Evolutionary conservation across 768 basidiomycete genomes (phyloP), one percentile per base, ranked within the genome.

Genomic region (Porpolomopsis calyptriformis): DNA sequence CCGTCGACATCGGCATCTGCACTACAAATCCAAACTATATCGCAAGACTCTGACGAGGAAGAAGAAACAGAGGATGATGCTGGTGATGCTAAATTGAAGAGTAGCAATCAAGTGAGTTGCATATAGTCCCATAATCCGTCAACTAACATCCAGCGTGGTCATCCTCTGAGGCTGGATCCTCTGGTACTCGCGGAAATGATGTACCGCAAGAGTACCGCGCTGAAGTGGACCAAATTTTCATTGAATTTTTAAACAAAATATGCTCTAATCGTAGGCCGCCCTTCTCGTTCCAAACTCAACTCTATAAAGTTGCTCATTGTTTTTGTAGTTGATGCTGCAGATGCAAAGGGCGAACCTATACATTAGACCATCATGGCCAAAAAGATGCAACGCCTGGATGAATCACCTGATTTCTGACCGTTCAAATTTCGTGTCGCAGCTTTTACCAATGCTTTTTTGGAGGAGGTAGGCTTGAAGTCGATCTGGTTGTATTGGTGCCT

Each of bases 391-490:
- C 82, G 90, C 44, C 71, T 98, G 46, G 93, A 96, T 60, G 94
- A 97, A 67, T 92, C 89, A 29, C 80, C 83, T 35, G 94, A 98
- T 64, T 99, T 94, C 65, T 78, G 94, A 22, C 94, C 94, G 40
- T 98, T 99, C 79, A 97, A 97, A 65, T 99, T 99, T 68, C 80
- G 94, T 48, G 98, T 99, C 53, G 89, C 91, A 59, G 94, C 94
- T 1, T 99, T 99, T 65, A 98, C 93, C 4, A 86, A 90, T 57
- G 86, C 85, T 2, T 98, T 98, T 58, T 70, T 92, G 53, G 96
- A 97, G 62, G 85, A 90, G 71, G 87, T 87, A 60, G 54, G 68
- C 58, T n/a, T n/a, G 41, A 45, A 43, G 39, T 27, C 9, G 24
- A n/a, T 40, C 38, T 10, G 7, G 29, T n/a, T 25, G 20, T 7